Base-by-base conservation (phyloP, 2,329 filamentous ascomycete species). In the Phaeosphaeriaceae sp. region DNA sequence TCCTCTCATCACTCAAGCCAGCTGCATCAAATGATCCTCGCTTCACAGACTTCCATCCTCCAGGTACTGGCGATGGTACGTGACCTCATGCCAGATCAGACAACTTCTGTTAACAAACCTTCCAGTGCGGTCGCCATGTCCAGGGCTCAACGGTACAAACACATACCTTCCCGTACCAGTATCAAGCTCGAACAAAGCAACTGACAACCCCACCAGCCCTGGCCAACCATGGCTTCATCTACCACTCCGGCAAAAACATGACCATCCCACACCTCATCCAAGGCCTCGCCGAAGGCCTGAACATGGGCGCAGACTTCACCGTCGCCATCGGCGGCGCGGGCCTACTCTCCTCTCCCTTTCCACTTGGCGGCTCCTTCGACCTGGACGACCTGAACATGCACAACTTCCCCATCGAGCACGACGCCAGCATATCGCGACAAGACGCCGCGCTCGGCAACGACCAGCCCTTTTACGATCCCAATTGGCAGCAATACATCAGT, bases 371-470 rank as follows among this genome's bases (percentile, higher is more conserved):
- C 46, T 60, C 61, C 20, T 68, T 68, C 56, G 61, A 66, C 53
- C 60, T 68, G 3, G 21, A 52, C 48, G 56, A 68, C 10, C 21
- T 68, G 3, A 53, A 52, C 44, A 44, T 48, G 55, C 65, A 67
- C 48, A 67, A 67, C 44, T 66, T 66, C 45, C 63, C 65, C 36
- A 68, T 66, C 42, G 65, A 68, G 46, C 65, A 68, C 49, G 65
- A 68, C 52, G 65, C 63, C 6, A 57, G 51, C 13, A 61, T 68
- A 9, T 66, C 63, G 3, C 61, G 65, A 6, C 59, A 55, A 22
- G 65, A 66, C 5, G 65, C 63, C 6, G 59, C 57, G 10, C 48
- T 67, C 3, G 65, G 65, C 2, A 60, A 60, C n/a, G 36, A 41
- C 2, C 52, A 56, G 24, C 47, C 53, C 0, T 68, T 67, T 7